phyloP scores from a whole-genome alignment of 2,329 filamentous ascomycete species.

The Clarireedia homoeocarpa region DNA sequence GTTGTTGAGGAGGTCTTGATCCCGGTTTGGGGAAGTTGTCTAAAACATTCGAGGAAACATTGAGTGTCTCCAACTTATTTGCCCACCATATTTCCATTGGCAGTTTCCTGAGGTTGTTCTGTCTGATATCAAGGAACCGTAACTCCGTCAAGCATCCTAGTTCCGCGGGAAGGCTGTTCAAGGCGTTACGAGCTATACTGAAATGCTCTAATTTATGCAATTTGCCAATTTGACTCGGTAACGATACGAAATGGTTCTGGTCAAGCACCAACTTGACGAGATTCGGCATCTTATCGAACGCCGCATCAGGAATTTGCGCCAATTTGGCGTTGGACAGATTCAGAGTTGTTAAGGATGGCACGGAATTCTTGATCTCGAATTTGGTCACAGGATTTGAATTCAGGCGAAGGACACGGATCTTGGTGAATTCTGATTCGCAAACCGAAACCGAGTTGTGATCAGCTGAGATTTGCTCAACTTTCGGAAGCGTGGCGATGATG shows the following conservation, averaged over 20 bases:
- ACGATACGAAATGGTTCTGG: slow-evolving; percentile 89
- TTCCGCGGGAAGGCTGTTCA: slow-evolving; percentile 76
- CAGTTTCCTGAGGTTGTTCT: slow-evolving; percentile 85
- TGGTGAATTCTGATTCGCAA: slow-evolving; percentile 82
- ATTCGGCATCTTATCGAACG: slow-evolving; percentile 81
- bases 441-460: slow-evolving; percentile 90
- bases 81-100: slow-evolving; percentile 97
- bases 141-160: slow-evolving; percentile 84
- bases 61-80: slow-evolving; percentile 80
- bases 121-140: slow-evolving; percentile 76
- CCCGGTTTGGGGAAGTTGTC: slow-evolving; percentile 84
- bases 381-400: slow-evolving; percentile 95
- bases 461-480: slow-evolving; percentile 78
- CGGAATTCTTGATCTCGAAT: slow-evolving; percentile 71
- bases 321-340: slow-evolving; percentile 90
- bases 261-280: slow-evolving; percentile 83
- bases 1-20: slow-evolving; percentile 57
- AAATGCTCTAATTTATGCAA: slow-evolving; percentile 80
- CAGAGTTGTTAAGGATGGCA: slow-evolving; percentile 75
- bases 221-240: slow-evolving; percentile 79
- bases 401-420: slow-evolving; percentile 74
- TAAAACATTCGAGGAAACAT: slow-evolving; percentile 90
- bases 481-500: slow-evolving; percentile 73
- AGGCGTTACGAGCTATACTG: slow-evolving; percentile 77
- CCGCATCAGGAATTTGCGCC: slow-evolving; percentile 75